phyloP scores from a whole-genome alignment of 2,329 filamentous ascomycete species.

The Alternaria sp. region DNA sequence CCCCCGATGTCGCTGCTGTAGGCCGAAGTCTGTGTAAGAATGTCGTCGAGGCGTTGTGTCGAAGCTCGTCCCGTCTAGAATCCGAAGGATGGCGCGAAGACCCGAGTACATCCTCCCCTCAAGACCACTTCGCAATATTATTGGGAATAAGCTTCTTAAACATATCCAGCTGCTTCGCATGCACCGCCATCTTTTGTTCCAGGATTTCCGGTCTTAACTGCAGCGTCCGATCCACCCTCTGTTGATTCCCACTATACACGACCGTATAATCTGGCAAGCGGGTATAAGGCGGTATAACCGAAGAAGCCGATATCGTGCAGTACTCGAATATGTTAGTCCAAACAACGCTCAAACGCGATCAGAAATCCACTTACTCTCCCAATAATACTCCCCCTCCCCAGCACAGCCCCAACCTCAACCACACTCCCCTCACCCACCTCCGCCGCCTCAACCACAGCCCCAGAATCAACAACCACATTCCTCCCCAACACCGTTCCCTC shows the following conservation, averaged over 20 bases:
- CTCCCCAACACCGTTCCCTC: constrained; percentile 48
- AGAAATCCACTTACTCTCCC: constrained; percentile 47
- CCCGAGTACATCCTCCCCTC: not conserved
- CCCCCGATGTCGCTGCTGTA: not conserved
- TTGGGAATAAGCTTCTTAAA: constrained; percentile 46
- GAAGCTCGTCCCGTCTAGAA: not conserved
- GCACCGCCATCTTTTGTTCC: constrained; percentile 35
- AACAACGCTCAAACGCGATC: not conserved
- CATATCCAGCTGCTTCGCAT: constrained; percentile 45
- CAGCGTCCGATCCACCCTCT: constrained; percentile 50
- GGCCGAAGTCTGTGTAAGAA: not conserved
- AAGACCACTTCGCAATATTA: constrained; percentile 45
- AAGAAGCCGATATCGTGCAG: constrained; percentile 52
- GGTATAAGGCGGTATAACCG: constrained; percentile 45
- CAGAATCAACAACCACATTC: constrained; percentile 53
- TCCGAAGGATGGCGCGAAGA: not conserved
- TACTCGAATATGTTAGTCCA: constrained; percentile 34
- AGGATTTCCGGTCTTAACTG: constrained; percentile 37
- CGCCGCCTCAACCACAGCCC: constrained; percentile 48
- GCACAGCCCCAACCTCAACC: constrained; percentile 40
- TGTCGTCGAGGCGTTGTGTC: not conserved
- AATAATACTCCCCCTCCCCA: constrained; percentile 45
- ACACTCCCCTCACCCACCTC: constrained; percentile 47
- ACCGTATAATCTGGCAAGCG: constrained; percentile 54
- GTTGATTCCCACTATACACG: constrained; percentile 49